Base-by-base conservation (phyloP, 1,284 basidiomycete species). In the Tetrapyrgos nigripes region DNA sequence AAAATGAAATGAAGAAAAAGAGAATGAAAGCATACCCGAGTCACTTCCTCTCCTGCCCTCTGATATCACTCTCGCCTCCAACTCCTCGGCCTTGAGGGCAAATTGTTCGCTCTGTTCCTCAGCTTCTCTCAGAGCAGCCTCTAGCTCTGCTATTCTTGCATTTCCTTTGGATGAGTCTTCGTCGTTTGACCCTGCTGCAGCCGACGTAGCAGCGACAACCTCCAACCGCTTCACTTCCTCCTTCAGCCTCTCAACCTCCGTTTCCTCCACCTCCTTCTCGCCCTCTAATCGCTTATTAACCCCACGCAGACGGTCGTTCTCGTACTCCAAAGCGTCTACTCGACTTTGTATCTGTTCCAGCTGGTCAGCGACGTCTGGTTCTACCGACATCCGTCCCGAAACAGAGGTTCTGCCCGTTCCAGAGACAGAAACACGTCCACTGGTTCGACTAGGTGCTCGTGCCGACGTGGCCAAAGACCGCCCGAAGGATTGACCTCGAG, bases 271-370 rank as follows among this genome's bases (percentile, higher is more conserved):
- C 17, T 52, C 33, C 21, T 60, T 46, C 17, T 61, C 53, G 13
- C 62, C 62, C 47, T 23, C 31, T 49, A 4, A 44, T 19, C 27
- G 53, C 51, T 53, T 43, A 14, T 84, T 83, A 19, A 73, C 74
- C 13, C 37, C 47, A 14, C 70, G 75, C 53, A 80, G 73, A 28
- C 74, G 73, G 58, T 76, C 75, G 58, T 81, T 86, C 65, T 91
- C 89, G 47, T 83, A 81, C 65, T 88, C 83, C 9, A 88, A 73
- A 1, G 80, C 79, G 55, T 83, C 79, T 33, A 89, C 66, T 21
- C 80, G 81, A 14, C 82, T 78, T 60, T 82, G 81, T 45, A 88
- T 73, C 57, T 73, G 71, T 26, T 80, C 77, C 24, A 78, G 55
- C 48, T 75, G 71, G 33, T 75, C 75, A 35, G 77, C 76, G 17